Percentiles rank a stretch among this genome's conserved stretches.
Evolutionary conservation across 805 yeast species (phyloP).

Genomic region (Candida argentea): DNA sequence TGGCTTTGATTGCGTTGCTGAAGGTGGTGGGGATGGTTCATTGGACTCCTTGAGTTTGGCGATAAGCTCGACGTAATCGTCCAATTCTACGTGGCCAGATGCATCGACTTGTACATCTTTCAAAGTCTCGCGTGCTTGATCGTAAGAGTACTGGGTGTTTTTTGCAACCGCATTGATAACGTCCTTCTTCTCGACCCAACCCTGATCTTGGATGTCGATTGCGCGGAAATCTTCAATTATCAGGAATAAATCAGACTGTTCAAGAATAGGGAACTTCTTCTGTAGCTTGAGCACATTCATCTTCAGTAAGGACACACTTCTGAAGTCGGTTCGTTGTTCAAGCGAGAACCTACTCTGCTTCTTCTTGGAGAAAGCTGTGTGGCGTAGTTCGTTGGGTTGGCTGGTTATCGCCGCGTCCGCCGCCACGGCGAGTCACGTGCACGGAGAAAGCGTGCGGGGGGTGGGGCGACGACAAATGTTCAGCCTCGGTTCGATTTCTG

Average conservation of each 20-base stretch:
- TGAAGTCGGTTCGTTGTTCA: too few species aligned
- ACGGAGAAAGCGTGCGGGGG: too few species aligned
- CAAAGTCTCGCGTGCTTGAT: constrained; percentile 87
- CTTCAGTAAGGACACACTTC: too few species aligned
- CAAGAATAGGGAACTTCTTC: constrained; percentile 78
- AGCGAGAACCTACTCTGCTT: too few species aligned
- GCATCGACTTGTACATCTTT: constrained; percentile 91
- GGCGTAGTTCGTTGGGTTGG: too few species aligned
- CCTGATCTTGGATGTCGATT: constrained; percentile 85
- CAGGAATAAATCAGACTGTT: constrained; percentile 77
- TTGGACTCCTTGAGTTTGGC: constrained; percentile 60
- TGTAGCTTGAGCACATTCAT: constrained; percentile 37
- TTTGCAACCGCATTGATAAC: constrained; percentile 77
- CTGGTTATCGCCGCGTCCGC: too few species aligned
- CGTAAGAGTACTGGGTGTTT: constrained; percentile 75
- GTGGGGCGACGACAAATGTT: too few species aligned
- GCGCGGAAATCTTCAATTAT: constrained; percentile 78
- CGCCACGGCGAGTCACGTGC: too few species aligned
- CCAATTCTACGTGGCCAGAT: constrained; percentile 92
- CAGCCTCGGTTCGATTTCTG: too few species aligned
- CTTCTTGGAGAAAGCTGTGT: too few species aligned
- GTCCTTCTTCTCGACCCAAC: constrained; percentile 87
- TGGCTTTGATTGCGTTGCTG: constrained; percentile 9
- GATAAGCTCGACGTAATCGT: constrained; percentile 79
- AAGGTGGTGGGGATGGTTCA: constrained; percentile 8